Evolutionary conservation across 2,329 filamentous ascomycete species (phyloP).

Genomic region (Myotisia sp.): DNA sequence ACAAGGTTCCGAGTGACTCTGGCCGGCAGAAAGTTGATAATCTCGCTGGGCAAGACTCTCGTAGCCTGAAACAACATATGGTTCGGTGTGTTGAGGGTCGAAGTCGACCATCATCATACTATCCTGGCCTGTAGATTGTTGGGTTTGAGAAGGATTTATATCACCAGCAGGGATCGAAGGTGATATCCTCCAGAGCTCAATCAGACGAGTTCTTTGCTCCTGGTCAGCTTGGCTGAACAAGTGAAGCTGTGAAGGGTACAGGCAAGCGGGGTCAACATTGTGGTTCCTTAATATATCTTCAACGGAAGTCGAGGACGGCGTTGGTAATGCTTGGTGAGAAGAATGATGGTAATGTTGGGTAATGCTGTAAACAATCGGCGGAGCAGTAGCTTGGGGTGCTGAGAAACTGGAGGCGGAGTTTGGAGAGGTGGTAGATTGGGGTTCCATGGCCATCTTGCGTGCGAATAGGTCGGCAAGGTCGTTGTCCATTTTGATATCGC

Average conservation of each 20-base stretch:
- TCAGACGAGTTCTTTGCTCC: constrained; percentile 56
- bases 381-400: constrained; percentile 22
- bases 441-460: constrained; percentile 53
- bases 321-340: constrained; percentile 48
- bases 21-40: constrained; percentile 35
- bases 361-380: constrained; percentile 54
- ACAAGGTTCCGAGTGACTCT: constrained; percentile 6
- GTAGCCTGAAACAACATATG: constrained; percentile 76
- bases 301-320: constrained; percentile 31
- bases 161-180: constrained; percentile 45
- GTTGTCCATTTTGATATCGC: constrained; percentile 54
- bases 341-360: constrained; percentile 78
- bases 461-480: constrained; percentile 71
- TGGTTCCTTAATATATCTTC: constrained; percentile 49
- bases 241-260: constrained; percentile 61
- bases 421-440: constrained; percentile 18
- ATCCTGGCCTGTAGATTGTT: constrained; percentile 1
- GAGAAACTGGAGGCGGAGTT: constrained; percentile 8
- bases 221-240: constrained; percentile 64
- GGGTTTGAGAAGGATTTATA: background rate
- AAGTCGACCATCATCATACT: constrained; percentile 36
- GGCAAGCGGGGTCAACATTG: constrained; percentile 53
- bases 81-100: constrained; percentile 45
- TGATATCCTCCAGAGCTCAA: constrained; percentile 75
- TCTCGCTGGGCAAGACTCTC: constrained; percentile 53